phyloP scores from a whole-genome alignment of 257 asterid species.

The Salvia rosmarinus region DNA sequence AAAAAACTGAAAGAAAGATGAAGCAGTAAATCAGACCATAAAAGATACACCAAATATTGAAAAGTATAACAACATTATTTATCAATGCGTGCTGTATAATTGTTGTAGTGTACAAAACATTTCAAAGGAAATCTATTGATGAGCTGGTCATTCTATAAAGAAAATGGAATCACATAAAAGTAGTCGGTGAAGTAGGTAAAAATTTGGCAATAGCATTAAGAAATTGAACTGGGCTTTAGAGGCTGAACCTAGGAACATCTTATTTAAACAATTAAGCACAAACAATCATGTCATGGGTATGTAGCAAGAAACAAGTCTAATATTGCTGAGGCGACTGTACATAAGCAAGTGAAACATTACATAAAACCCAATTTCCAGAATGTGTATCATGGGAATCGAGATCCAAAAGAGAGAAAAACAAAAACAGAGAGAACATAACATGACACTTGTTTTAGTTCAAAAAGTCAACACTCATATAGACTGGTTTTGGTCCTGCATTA shows the following conservation, averaged over 20 bases:
- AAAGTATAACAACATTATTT: background rate
- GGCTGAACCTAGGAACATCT: background rate
- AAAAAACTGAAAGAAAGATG: background rate
- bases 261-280: background rate
- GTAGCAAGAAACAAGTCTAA: background rate
- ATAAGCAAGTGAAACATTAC: background rate
- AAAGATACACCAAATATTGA: constrained; percentile 15
- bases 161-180: background rate
- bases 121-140: background rate
- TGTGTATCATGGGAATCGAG: too few species aligned
- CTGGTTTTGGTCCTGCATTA: background rate
- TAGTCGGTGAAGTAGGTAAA: background rate
- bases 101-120: background rate
- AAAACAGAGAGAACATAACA: background rate
- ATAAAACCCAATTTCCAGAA: background rate
- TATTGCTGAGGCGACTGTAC: background rate
- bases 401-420: too few species aligned
- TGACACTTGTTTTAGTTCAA: background rate
- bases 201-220: background rate
- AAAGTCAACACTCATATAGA: background rate
- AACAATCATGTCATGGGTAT: background rate
- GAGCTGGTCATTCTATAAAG: background rate
- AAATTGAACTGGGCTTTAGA: background rate
- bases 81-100: constrained; percentile 7
- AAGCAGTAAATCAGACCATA: background rate